These are phyloP conservation scores for Barnettozyma populi DNA, from an alignment of 805 yeast species.

Conservation along the genomic window DNA sequence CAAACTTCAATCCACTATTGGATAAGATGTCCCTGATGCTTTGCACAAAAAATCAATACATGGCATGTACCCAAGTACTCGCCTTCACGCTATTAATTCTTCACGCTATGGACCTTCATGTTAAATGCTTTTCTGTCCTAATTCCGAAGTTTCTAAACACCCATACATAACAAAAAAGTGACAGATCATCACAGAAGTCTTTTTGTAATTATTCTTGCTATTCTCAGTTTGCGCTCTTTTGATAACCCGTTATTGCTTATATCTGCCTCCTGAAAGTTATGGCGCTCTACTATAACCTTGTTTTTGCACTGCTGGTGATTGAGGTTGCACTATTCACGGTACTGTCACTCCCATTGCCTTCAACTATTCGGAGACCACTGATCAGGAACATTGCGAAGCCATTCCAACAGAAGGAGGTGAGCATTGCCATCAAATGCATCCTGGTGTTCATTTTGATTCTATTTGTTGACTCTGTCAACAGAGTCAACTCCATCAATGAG, in stretches of 20 bases:
- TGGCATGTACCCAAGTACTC: too few species aligned
- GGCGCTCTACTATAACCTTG: slow-evolving; percentile 29
- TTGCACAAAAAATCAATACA: too few species aligned
- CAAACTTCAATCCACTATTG: too few species aligned
- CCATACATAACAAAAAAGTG: background rate
- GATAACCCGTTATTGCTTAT: background rate
- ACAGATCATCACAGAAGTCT: background rate
- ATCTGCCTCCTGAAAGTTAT: slow-evolving; percentile 9
- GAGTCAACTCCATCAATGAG: slow-evolving; percentile 63
- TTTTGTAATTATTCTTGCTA: background rate
- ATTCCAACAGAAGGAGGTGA: slow-evolving; percentile 64
- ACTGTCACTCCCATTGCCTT: slow-evolving; percentile 83
- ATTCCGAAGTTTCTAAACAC: background rate
- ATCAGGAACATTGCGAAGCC: slow-evolving; percentile 61
- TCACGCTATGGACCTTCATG: too few species aligned
- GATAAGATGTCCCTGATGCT: too few species aligned
- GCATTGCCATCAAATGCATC: slow-evolving; percentile 73
- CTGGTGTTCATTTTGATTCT: slow-evolving; percentile 78
- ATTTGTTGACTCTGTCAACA: slow-evolving; percentile 83
- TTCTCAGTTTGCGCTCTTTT: background rate
- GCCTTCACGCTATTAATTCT: too few species aligned
- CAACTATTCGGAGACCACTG: slow-evolving; percentile 61
- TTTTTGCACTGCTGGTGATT: slow-evolving; percentile 67
- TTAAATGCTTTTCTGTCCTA: too few species aligned
- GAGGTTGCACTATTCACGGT: slow-evolving; percentile 79